Conservation (phyloP, 176 grass and related monocot genomes). For the Carex littledalei region DNA sequence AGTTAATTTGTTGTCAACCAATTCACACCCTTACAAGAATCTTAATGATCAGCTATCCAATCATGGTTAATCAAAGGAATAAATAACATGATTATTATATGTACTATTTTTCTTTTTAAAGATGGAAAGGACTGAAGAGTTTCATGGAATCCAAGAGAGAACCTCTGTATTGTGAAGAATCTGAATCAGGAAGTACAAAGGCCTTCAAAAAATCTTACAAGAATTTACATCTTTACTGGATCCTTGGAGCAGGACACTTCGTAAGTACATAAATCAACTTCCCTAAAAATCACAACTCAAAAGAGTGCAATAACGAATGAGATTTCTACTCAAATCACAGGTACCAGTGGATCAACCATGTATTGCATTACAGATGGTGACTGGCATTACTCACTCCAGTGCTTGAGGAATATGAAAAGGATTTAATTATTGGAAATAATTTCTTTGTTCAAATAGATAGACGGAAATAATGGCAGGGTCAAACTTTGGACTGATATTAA, state of each 20-base stretch:
- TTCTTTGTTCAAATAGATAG: background rate
- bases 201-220: conserved; percentile 73
- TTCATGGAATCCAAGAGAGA: conserved; percentile 35
- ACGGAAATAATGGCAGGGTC: background rate
- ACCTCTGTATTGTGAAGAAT: conserved; percentile 47
- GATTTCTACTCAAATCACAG: conserved; percentile 36
- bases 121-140: conserved; percentile 60
- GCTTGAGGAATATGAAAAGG: conserved; percentile 32
- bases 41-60: background rate
- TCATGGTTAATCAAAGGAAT: background rate
- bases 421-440: conserved; percentile 16
- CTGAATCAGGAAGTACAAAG: conserved; percentile 36
- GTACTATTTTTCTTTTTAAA: conserved; percentile 15
- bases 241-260: conserved; percentile 76
- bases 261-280: conserved; percentile 36
- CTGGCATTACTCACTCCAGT: conserved; percentile 58
- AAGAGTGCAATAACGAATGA: background rate
- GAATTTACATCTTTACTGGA: conserved; percentile 89
- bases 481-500: background rate
- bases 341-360: conserved; percentile 95
- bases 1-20: background rate
- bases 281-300: background rate
- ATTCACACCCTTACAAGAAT: background rate
- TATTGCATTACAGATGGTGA: conserved; percentile 70
- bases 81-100: background rate